Percentiles rank a stretch among this genome's conserved stretches.
phyloP scores from a whole-genome alignment of 345 rosid species.

The Salix exigua region DNA sequence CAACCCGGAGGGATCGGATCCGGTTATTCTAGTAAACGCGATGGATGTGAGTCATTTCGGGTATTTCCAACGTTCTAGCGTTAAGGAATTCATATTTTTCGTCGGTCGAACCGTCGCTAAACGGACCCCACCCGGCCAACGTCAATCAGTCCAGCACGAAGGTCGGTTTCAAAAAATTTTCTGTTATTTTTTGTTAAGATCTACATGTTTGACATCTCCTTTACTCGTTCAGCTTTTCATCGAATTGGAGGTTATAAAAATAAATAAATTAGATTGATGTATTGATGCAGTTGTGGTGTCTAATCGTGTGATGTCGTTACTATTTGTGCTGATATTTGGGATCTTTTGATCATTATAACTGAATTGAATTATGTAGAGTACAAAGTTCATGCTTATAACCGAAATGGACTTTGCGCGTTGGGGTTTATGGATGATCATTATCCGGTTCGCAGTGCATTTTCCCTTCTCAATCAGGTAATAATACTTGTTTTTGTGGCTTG shows the following conservation, averaged over 20 bases:
- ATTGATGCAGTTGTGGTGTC: neutral
- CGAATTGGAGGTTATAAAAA: neutral
- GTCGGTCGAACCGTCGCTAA: conserved; percentile 90
- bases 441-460: conserved; percentile 89
- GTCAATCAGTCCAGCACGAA: conserved; percentile 92
- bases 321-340: neutral
- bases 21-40: conserved; percentile 63
- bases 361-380: conserved; percentile 52
- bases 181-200: neutral
- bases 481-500: neutral
- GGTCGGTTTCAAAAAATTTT: conserved; percentile 33
- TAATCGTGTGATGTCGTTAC: neutral
- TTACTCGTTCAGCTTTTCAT: neutral
- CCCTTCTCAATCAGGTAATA: conserved; percentile 79
- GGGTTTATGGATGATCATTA: conserved; percentile 98
- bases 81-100: conserved; percentile 78
- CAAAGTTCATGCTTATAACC: conserved; percentile 86
- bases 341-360: neutral
- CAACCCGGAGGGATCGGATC: conserved; percentile 61
- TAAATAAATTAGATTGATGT: neutral
- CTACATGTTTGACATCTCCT: neutral
- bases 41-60: conserved; percentile 84
- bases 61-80: conserved; percentile 81
- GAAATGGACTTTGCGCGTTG: conserved; percentile 78
- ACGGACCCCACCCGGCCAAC: conserved; percentile 77